Evolutionary conservation across 257 asterid genomes (phyloP), one percentile per base, ranked within the genome.

Genomic region (Gentiana macrophylla): DNA sequence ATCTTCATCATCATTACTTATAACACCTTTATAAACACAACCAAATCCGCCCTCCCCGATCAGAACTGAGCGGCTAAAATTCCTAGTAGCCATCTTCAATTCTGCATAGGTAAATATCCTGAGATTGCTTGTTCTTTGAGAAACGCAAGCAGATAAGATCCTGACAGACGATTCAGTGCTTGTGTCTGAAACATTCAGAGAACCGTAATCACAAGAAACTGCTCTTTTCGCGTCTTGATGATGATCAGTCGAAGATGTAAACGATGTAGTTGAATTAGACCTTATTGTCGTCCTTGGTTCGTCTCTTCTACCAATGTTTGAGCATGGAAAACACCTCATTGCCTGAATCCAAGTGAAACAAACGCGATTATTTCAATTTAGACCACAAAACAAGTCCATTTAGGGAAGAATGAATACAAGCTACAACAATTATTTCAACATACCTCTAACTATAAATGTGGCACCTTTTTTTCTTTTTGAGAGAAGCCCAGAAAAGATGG

Each of bases 21-120:
- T 51, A 49, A 74, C 70, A 8, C 86, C 97, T 52, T 84, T 70
- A 49, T 76, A 89, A 34, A 86, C 97, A 0, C 94, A 85, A 13
- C 95, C 97, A 43, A 89, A 89, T 12, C 95, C 95, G 0, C 97
- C 97, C 73, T 89, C 95, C 4, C 97, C 95, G 3, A 89, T 71
- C 95, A 89, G 81, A 38, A 76, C 84, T 48, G 95, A 78, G 1
- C 87, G 89, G 74, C 87, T 83, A 50, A 86, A 86, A 57, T 74
- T 83, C 78, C 50, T 81, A 0, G 97, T 89, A 3, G 87, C 89
- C 1, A 69, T 69, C 71, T 82, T 86, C 51, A 89, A 79, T 74
- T 89, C 97, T 4, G 71, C 80, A 45, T 75, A 74, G 1, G 79
- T 43, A 34, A 86, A 89, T 68, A 65, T 82, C 70, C 75, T 73